Base-by-base conservation (phyloP, 2,329 filamentous ascomycete species). In the Pseudocercospora pini-densiflorae region DNA sequence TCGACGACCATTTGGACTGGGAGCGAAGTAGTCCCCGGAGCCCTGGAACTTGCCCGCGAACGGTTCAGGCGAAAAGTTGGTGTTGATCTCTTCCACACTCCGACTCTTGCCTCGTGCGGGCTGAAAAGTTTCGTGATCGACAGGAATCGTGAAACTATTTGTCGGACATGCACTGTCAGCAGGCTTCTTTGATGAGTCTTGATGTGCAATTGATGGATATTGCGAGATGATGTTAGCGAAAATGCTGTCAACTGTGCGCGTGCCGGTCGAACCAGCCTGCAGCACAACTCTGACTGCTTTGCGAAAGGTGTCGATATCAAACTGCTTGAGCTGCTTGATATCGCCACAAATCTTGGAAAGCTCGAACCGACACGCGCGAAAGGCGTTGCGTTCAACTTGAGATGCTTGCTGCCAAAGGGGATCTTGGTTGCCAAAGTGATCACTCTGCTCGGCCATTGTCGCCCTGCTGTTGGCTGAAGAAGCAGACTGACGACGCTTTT, bases 81-180 rank as follows among this genome's bases (percentile, higher is more conserved):
- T 82, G 65, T 84, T 83, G 74, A 84, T 83, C 66, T 79, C 80
- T 64, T 84, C 83, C 54, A 81, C 79, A 67, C 82, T 85, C 65
- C 78, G 77, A 68, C 80, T 83, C 68, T 82, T 82, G 72, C 78
- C 78, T 19, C 72, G 72, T 21, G 71, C 73, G 5, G 70, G 62
- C 10, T 68, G 67, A 62, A 73, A 76, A 16, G 71, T 66, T 12
- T 72, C 71, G 29, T 66, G 65, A 31, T 72, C 65, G 67, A 74
- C 65, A 10, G 74, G 73, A 51, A 75, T 72, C 3, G 70, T 70
- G 70, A 79, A 79, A 66, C 77, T 76, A 66, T 73, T 64, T 19
- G 16, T 33, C 49, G 45, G 54, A 64, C 36, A 59, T 27, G 54
- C 31, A 12, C 67, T 45, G 71, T 76, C 64, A 76, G 75, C 68